Conservation (phyloP, 192 early-diverging fungal species). For the Backusella liffmaniae region DNA sequence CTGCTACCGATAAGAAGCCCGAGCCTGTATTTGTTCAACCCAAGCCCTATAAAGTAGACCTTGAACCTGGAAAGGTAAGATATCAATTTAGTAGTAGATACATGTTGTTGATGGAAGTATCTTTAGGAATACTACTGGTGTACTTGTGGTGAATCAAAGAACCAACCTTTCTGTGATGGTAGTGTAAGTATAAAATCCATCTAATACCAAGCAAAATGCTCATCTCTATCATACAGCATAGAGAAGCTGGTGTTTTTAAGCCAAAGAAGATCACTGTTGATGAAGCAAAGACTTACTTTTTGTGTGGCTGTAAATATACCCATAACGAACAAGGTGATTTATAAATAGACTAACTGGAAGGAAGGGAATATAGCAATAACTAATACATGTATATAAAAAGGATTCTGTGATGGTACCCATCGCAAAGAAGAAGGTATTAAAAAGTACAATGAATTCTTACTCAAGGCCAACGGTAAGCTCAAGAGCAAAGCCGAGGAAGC, state of each 20-base stretch:
- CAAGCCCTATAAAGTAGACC: slow-evolving; percentile 20
- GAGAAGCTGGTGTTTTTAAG: slow-evolving; percentile 15
- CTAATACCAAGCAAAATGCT: not conserved
- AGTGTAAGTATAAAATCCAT: not conserved
- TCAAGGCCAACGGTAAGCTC: slow-evolving; percentile 19
- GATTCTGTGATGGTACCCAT: slow-evolving; percentile 25
- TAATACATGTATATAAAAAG: not conserved
- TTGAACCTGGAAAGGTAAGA: slow-evolving; percentile 19
- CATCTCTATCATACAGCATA: slow-evolving; percentile 3
- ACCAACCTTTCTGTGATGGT: slow-evolving; percentile 22
- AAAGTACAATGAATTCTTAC: slow-evolving; percentile 23
- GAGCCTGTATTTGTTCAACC: slow-evolving; percentile 20
- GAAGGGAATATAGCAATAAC: not conserved
- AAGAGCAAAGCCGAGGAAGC: not conserved
- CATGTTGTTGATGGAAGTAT: not conserved
- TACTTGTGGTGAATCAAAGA: slow-evolving; percentile 26
- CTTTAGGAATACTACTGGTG: slow-evolving; percentile 23
- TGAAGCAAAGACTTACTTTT: slow-evolving; percentile 22
- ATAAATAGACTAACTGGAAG: not conserved
- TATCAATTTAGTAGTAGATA: not conserved
- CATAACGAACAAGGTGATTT: slow-evolving; percentile 19
- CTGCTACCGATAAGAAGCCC: not conserved
- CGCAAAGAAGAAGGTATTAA: slow-evolving; percentile 22
- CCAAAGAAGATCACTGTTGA: slow-evolving; percentile 23
- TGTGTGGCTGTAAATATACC: slow-evolving; percentile 26